Evolutionary conservation across 106 monocot species (phyloP), one percentile per base, ranked within the genome.

Genomic region (Amphibolis antarctica): DNA sequence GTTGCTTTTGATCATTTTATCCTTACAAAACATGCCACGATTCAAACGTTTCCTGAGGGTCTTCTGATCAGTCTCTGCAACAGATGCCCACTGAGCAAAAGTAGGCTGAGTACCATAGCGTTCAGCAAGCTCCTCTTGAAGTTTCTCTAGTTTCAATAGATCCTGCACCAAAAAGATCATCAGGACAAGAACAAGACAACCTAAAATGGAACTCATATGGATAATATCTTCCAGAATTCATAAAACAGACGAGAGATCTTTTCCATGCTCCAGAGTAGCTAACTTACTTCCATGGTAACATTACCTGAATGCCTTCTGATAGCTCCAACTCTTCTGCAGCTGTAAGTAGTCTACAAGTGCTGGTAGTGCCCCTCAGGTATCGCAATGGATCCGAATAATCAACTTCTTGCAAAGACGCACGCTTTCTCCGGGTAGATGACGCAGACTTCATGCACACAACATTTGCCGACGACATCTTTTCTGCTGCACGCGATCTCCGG

Each of bases 1-100:
- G 66, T 96, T 96, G 70, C 86, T 82, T 76, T 83, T 89, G 25
- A 96, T 82, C 94, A 96, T 96, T 63, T 71, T 96, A 49, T 89
- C 86, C 69, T 86, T 89, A 84, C 89, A 96, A 62, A 62, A 45
- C 3, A 19, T 74, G 1, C 94, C 89, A 74, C 86, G 68, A 60
- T 78, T 80, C 44, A 96, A 50, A 17, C 80, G 81, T 53, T 71
- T 80, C 31, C 79, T 86, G 18, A 96, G 56, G 5, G 83, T 82
- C 69, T 46, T 83, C 66, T 79, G 75, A 71, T 96, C 86, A 66
- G 80, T 54, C 63, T 78, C 74, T 55, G 84, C 81, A 62, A 84
- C 89, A 48, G 74, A 70, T 9, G 94, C 89, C 94, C 94, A 96
- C 60, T 89, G 86, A 46, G 73, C 75, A 70, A 86, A 89, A 12